Base-by-base conservation (phyloP, 73 alveolate genomes). In the Paramecium primaurelia region DNA sequence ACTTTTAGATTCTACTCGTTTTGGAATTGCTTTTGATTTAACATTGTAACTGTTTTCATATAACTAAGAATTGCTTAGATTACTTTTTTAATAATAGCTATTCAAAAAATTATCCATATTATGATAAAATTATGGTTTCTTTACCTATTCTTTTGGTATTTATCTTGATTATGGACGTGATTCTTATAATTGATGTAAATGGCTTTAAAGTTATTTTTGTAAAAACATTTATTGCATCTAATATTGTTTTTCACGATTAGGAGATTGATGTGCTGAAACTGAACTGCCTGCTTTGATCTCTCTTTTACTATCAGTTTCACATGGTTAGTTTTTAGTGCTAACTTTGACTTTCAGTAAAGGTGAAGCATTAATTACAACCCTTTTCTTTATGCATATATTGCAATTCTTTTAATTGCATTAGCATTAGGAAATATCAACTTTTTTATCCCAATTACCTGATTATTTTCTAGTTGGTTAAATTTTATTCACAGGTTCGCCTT, bases 391-490 rank as follows among this genome's bases (percentile, higher is more conserved):
- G 32, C 91, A 80, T 8, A 26, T 8, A 26, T 59, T 25, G 18
- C 91, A 80, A 80, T 80, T 80, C 75, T 80, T 80, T 49, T 44
- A 44, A 45, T 80, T 80, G 51, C 77, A 80, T 14, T 40, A 80
- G 30, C 91, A 80, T 80, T 80, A 36, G 9, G 91, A 80, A 1
- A 80, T 47, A 80, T 80, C 91, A 11, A 80, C 91, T 36, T 80
- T 80, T 26, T 80, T 80, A 80, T 80, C 77, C 51, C 77, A 80
- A 80, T 80, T 80, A 18, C 91, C 51, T 45, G 77, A 80, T 80
- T 80, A 64, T 36, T 80, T 80, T 20, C 91, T 34, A 25, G n/a
- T 80, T 8, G 34, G 64, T 36, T 80, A 45, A 22, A 49, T 26
- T 80, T 42, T 28, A 10, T 47, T 77, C 16, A 40, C 16, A 16